A percentile compares a stretch with the other conserved stretches of the same genome.
Evolutionary conservation across 1,284 basidiomycete genomes (phyloP).

Genomic region (Tilletia caries): DNA sequence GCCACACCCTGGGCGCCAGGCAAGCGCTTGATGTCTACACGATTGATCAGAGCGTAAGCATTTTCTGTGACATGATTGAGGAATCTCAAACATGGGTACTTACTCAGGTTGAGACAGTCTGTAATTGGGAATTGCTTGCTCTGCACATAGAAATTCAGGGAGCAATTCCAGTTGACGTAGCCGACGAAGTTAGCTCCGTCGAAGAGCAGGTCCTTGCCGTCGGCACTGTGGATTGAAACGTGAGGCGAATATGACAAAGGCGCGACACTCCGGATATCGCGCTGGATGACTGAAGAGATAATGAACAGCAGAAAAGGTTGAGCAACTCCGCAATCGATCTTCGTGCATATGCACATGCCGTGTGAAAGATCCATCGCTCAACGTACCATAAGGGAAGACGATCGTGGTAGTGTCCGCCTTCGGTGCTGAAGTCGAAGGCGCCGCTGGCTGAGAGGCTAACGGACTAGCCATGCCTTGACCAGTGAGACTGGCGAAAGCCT

Average conservation of each 20-base stretch:
- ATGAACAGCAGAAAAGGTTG: neutral
- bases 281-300: neutral
- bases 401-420: neutral
- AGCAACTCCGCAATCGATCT: neutral
- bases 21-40: neutral
- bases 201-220: neutral
- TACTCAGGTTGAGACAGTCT: slow-evolving; percentile 5
- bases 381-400: slow-evolving; percentile 4
- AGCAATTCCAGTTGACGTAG: neutral
- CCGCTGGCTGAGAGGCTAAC: neutral
- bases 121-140: neutral
- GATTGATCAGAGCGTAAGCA: neutral
- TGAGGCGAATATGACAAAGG: neutral
- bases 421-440: neutral
- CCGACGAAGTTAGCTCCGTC: neutral
- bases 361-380: neutral
- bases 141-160: neutral
- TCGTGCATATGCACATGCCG: neutral
- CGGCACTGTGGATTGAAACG: neutral
- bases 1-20: neutral
- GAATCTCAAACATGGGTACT: neutral
- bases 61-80: neutral
- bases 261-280: neutral
- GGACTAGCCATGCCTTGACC: neutral
- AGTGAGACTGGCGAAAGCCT: neutral